Evolutionary conservation across 202 grass and related monocot genomes (phyloP).

Genomic region (Schoenoplectus tabernaemontani): DNA sequence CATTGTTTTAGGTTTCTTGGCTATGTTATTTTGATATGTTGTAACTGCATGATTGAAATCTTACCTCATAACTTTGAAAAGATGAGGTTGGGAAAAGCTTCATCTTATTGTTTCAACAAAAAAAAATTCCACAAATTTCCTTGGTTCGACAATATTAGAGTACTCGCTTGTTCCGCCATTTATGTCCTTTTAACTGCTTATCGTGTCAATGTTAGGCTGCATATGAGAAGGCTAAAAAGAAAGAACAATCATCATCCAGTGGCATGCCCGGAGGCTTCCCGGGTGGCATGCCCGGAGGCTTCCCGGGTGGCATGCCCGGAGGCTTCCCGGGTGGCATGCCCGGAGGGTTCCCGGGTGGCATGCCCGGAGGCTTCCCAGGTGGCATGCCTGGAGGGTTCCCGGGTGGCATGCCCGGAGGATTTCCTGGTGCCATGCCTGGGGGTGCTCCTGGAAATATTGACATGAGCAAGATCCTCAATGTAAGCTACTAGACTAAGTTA

Average conservation of each 20-base stretch:
- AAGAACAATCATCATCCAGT: slow-evolving; percentile 76
- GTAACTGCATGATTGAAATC: not conserved
- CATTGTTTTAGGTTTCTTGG: not conserved
- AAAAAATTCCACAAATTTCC: not conserved
- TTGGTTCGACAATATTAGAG: not conserved
- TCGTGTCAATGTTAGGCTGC: slow-evolving; percentile 43
- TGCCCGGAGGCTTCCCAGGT: slow-evolving; percentile 28
- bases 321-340: slow-evolving; percentile 38
- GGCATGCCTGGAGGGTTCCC: slow-evolving; percentile 29
- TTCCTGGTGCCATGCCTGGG: slow-evolving; percentile 47
- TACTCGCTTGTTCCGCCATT: not conserved
- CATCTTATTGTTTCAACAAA: not conserved
- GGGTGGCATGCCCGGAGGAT: slow-evolving; percentile 27
- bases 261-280: slow-evolving; percentile 36
- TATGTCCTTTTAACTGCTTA: not conserved
- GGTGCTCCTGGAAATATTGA: slow-evolving; percentile 57
- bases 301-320: slow-evolving; percentile 36
- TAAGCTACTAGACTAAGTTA: slow-evolving; percentile 30
- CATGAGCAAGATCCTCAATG: slow-evolving; percentile 86
- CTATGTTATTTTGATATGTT: not conserved
- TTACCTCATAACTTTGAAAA: not conserved
- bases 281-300: slow-evolving; percentile 26
- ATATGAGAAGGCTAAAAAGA: slow-evolving; percentile 84
- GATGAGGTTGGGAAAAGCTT: not conserved
- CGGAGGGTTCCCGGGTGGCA: slow-evolving; percentile 30